Percentiles rank a stretch among this genome's conserved stretches.
Conservation (phyloP, 805 yeast genomes). For the Torulaspora indica region DNA sequence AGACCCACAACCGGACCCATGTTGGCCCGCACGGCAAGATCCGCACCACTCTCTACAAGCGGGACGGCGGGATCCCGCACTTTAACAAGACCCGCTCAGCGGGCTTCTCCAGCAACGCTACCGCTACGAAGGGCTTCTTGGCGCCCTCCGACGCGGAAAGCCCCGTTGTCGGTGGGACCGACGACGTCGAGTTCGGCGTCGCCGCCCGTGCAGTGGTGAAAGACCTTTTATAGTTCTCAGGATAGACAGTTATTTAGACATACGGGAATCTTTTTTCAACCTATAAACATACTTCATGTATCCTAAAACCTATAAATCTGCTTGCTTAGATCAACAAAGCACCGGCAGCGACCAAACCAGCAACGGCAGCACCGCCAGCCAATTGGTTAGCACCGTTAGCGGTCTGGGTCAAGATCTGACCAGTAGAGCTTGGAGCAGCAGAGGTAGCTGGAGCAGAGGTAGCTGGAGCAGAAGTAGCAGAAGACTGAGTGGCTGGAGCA, state of each 20-base stretch:
- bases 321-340: slow-evolving; percentile 23
- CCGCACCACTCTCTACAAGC: not conserved
- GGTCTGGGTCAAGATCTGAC: slow-evolving; percentile 14
- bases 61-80: not conserved
- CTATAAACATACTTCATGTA: slow-evolving; percentile 7
- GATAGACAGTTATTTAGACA: not conserved
- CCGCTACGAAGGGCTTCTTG: no score
- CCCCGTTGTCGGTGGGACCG: no score
- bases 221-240: not conserved
- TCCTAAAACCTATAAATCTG: slow-evolving; percentile 3
- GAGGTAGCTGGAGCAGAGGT: slow-evolving; percentile 3
- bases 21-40: not conserved
- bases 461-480: slow-evolving; percentile 6
- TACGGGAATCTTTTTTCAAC: not conserved
- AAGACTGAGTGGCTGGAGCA: slow-evolving; percentile 5
- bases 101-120: no score
- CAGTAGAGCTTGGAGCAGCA: slow-evolving; percentile 2
- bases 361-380: slow-evolving; percentile 22
- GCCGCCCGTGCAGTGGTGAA: not conserved
- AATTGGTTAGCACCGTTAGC: slow-evolving; percentile 24
- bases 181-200: not conserved
- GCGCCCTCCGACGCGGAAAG: no score
- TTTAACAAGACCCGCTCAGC: not conserved
- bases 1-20: not conserved
- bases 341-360: slow-evolving; percentile 28